Conservation (phyloP, 2,329 filamentous ascomycete genomes). For the Aschersonia sp. region DNA sequence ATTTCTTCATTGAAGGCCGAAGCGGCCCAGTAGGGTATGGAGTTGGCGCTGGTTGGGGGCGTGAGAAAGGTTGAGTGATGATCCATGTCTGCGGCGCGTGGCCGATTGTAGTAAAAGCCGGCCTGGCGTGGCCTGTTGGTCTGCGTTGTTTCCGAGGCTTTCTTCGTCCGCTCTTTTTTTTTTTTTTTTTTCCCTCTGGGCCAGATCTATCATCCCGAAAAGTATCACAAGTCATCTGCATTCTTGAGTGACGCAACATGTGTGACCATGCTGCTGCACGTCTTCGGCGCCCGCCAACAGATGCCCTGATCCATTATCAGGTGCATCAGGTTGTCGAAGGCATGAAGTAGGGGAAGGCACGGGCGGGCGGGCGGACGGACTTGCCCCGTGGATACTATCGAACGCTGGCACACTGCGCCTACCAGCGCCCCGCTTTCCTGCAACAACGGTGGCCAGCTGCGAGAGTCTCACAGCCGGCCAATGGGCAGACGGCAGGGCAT, state of each 20-base stretch:
- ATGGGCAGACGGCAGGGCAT: neutral
- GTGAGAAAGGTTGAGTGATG: too few species aligned
- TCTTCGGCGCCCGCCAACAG: neutral
- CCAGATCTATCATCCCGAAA: too few species aligned
- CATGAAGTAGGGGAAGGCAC: neutral
- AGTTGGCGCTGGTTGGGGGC: too few species aligned
- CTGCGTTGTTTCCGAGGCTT: too few species aligned
- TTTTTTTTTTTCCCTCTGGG: too few species aligned
- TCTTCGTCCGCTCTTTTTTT: too few species aligned
- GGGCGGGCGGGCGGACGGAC: neutral
- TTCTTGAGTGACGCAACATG: neutral
- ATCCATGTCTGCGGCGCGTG: too few species aligned
- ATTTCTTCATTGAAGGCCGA: neutral
- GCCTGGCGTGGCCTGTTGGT: too few species aligned
- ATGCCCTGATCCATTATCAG: neutral
- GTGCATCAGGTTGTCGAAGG: neutral
- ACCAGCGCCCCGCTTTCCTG: neutral
- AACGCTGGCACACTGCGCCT: neutral
- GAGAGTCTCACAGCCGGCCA: neutral
- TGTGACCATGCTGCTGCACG: too few species aligned
- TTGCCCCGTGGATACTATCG: neutral
- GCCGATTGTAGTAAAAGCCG: too few species aligned
- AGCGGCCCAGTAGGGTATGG: too few species aligned
- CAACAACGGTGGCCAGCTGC: neutral
- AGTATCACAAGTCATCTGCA: neutral